Base-by-base conservation (phyloP, 2,329 filamentous ascomycete species). In the Aspergillus sp. region DNA sequence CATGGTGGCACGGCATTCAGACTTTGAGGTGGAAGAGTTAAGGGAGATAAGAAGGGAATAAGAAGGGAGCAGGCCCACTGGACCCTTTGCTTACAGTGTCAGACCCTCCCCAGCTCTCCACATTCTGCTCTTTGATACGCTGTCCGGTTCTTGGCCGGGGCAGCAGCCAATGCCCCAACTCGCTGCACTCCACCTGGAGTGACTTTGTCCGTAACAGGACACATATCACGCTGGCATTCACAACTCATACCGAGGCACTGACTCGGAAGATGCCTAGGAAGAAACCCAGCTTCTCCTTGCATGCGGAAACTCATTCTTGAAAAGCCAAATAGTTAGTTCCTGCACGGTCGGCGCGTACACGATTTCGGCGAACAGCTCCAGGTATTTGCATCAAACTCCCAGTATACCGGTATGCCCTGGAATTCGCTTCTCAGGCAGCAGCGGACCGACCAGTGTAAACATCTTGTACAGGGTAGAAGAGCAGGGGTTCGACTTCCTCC, bases 251-350 rank as follows among this genome's bases (percentile, higher is more conserved):
- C 62, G 62, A 46, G 71, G 47, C 70, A 73, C 33, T 70, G 68
- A 51, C 72, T 71, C 21, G 64, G 63, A 50, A 73, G 44, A 58
- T 73, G 68, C 68, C 69, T 17, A 74, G 24, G 57, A 74, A 73
- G 63, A 73, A 73, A 17, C 72, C 68, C n/a, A 71, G 52, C 15
- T 73, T 73, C 58, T 68, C 66, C 3, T 66, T 59, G 6, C 64
- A 66, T 67, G 54, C 8, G 68, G 69, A 44, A 73, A 72, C 6
- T 68, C 66, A 14, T 60, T 52, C 41, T 66, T 64, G 60, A 73
- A 73, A 6, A 63, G 66, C n/a, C 52, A 59, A 59, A 72, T 15
- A 73, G 21, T 21, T 4, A 21, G 57, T 14, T 72, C 70, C 5
- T 68, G 57, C 3, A 71, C 69, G 12, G 54, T 27, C 7, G 64